Conservation (phyloP, 345 rosid genomes). For the Eucalyptus caleyi region DNA sequence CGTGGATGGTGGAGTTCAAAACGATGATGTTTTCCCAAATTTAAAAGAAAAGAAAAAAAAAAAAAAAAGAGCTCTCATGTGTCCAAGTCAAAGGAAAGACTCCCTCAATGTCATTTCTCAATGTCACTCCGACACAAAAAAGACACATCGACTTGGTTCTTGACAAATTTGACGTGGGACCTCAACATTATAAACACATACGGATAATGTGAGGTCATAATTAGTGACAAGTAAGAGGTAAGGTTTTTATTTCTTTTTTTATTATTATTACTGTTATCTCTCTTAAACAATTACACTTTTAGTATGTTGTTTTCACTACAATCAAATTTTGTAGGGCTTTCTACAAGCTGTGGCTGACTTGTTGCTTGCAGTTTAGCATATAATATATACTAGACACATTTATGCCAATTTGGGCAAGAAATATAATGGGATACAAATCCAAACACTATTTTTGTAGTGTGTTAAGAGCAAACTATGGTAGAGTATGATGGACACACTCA, state of each 20-base stretch:
- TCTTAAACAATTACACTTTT: background rate
- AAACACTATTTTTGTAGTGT: background rate
- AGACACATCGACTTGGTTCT: background rate
- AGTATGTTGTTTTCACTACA: background rate
- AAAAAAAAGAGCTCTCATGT: too few relatives aligned
- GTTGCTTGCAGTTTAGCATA: background rate
- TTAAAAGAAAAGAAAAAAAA: too few relatives aligned
- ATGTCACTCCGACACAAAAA: background rate
- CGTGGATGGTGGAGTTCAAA: background rate
- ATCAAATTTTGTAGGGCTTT: background rate
- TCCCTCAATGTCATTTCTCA: background rate
- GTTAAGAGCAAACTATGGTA: background rate
- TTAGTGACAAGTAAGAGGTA: background rate
- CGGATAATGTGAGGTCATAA: background rate
- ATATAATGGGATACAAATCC: background rate
- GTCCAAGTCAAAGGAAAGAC: background rate
- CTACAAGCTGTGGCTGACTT: background rate
- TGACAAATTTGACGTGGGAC: background rate
- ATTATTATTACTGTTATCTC: background rate
- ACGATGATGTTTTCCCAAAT: too few relatives aligned
- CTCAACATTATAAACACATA: background rate
- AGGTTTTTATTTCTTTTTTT: too few relatives aligned
- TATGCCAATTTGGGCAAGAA: background rate
- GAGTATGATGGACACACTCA: background rate
- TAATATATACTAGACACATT: background rate